Conservation (phyloP, 2,329 filamentous ascomycete genomes). For the Apiospora hydei region DNA sequence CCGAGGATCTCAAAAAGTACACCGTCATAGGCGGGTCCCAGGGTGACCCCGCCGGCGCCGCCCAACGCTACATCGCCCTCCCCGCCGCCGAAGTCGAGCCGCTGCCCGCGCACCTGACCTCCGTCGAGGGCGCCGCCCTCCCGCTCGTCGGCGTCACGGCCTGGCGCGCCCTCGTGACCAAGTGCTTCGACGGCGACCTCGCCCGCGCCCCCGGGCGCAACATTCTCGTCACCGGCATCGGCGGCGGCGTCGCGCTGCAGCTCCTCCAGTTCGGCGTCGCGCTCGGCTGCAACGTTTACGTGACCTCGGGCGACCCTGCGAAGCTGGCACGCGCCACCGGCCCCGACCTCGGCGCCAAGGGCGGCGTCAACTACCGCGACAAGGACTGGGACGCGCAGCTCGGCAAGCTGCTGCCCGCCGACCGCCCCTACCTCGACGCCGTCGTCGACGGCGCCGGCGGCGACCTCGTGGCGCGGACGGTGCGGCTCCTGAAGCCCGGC, state of each 20-base stretch:
- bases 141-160: constrained; percentile 87
- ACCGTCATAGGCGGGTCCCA: constrained; percentile 75
- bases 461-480: constrained; percentile 75
- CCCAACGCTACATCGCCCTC: constrained; percentile 76
- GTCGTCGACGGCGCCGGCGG: constrained; percentile 93
- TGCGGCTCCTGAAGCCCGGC: constrained; percentile 76
- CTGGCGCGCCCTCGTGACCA: constrained; percentile 85
- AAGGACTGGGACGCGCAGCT: constrained; percentile 84
- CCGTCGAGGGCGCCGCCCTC: constrained; percentile 81
- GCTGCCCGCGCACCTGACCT: constrained; percentile 74
- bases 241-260: constrained; percentile 88
- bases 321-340: constrained; percentile 76
- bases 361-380: constrained; percentile 84
- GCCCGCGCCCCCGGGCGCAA: constrained; percentile 73
- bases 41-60: constrained; percentile 70
- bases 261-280: constrained; percentile 81
- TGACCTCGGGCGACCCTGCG: constrained; percentile 75
- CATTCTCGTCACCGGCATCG: constrained; percentile 88
- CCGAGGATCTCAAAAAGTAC: constrained; percentile 68
- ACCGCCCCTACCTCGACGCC: constrained; percentile 76
- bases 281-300: constrained; percentile 78
- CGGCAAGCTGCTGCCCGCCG: constrained; percentile 64
- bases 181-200: constrained; percentile 53
- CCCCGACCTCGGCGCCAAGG: constrained; percentile 71
- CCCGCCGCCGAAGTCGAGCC: constrained; percentile 76